A percentile compares a stretch with the other conserved stretches of the same genome.
phyloP scores from a whole-genome alignment of 139 green algal species.

The Chlorella sp. region DNA sequence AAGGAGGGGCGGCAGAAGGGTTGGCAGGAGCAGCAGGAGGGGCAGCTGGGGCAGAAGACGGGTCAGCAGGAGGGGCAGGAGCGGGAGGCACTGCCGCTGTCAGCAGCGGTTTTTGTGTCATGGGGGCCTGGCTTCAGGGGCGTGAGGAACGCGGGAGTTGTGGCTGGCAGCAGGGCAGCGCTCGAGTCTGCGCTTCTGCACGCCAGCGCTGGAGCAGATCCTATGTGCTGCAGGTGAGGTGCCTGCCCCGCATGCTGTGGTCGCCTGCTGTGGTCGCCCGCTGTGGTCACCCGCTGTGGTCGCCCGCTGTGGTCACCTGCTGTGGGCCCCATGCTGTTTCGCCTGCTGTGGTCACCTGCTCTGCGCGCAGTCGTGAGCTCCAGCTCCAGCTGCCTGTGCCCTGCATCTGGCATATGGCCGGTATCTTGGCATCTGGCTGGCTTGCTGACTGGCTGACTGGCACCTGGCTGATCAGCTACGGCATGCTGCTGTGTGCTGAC shows the following conservation, averaged over 20 bases:
- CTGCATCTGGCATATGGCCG: no score
- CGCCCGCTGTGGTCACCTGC: no score
- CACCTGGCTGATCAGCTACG: no score
- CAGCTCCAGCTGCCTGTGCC: no score
- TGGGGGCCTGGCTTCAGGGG: neutral
- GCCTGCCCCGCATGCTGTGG: no score
- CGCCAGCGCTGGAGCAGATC: neutral
- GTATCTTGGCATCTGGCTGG: no score
- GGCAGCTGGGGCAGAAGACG: neutral
- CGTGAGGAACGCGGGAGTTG: constrained; percentile 16
- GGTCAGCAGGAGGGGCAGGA: neutral
- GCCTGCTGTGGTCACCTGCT: no score
- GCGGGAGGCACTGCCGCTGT: neutral
- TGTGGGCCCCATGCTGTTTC: no score
- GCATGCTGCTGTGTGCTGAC: neutral
- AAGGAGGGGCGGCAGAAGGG: neutral
- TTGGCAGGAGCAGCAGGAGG: neutral
- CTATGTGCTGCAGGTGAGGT: constrained; percentile 7
- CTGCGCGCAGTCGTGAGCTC: no score
- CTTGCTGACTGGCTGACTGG: neutral
- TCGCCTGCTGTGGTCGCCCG: no score
- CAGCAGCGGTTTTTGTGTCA: constrained; percentile 9
- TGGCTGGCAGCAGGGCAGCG: constrained; percentile 14
- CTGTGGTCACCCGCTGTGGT: no score
- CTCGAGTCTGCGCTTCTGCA: constrained; percentile 17